Conservation (phyloP, 2,329 filamentous ascomycete species). For the Phialophora chinensis region DNA sequence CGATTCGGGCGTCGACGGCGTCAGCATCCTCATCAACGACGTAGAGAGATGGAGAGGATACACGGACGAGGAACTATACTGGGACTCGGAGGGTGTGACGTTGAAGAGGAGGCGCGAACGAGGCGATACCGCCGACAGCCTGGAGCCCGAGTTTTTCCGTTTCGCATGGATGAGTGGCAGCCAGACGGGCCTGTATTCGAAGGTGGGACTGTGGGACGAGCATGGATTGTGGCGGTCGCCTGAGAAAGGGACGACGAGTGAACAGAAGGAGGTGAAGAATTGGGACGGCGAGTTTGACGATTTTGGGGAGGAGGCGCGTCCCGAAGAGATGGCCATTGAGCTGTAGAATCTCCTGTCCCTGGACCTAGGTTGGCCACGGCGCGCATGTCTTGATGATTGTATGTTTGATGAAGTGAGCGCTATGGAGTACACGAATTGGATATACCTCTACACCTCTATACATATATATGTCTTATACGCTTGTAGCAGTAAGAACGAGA, state of each 20-base stretch:
- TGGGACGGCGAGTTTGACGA: conserved; percentile 8
- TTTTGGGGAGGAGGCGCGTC: not conserved
- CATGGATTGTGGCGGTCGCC: conserved; percentile 35
- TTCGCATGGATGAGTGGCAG: conserved; percentile 52
- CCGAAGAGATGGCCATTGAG: not conserved
- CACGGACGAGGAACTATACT: conserved; percentile 54
- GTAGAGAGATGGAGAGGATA: conserved; percentile 67
- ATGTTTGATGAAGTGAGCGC: not conserved
- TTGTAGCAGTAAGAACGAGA: not conserved
- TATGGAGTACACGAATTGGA: conserved; percentile 1
- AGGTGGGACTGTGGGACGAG: conserved; percentile 38
- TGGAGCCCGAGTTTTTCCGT: conserved; percentile 52
- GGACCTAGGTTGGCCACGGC: not conserved
- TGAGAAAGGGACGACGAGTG: conserved; percentile 3
- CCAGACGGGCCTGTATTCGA: conserved; percentile 36
- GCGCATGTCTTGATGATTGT: not conserved
- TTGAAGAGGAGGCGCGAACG: conserved; percentile 26
- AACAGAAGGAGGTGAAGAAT: conserved; percentile 11
- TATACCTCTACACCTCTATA: not conserved
- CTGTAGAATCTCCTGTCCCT: not conserved
- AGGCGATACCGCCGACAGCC: conserved; percentile 22
- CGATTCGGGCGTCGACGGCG: conserved; percentile 56
- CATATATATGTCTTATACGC: not conserved
- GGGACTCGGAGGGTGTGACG: conserved; percentile 44
- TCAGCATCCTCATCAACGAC: conserved; percentile 67